Base-by-base conservation (phyloP, 441 rosid species). In the Cnidoscolus chayamansa region DNA sequence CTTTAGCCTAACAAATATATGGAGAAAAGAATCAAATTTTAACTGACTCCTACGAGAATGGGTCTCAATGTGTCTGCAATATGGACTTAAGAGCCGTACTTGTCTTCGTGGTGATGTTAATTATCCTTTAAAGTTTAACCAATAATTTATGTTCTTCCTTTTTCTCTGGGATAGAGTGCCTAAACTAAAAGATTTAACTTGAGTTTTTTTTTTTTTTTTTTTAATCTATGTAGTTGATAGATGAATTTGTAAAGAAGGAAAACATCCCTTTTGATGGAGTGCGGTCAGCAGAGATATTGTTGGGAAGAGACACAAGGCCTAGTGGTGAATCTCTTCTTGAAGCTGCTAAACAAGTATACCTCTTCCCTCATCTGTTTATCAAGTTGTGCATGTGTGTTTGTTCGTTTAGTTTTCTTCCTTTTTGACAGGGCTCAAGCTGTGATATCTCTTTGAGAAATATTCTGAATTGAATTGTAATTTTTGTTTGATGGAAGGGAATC, bases 231-330 rank as follows among this genome's bases (percentile, higher is more conserved):
- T 80, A 90, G 93, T 77, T 92, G 74, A 88, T 92, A 16, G 73
- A 55, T 64, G 90, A 84, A 37, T 94, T 92, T 74, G 68, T 84
- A 47, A 81, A 81, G 82, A 88, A 84, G 76, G 98, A 92, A 72
- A 80, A 67, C 11, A 90, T 94, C 64, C 30, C 19, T 12, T 78
- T 90, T 53, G 83, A 73, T 77, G 91, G 94, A 78, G 65, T 37
- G 12, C 55, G 69, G 60, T 50, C 84, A 1, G 88, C 88, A 30
- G 89, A 87, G 85, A 74, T 94, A 31, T 80, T 85, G 81, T 62
- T 94, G 79, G 99, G 92, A 53, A 90, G 99, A 75, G 98, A 94
- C 80, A 92, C 94, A 45, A 84, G 99, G 78, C 98, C 98, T 57
- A 94, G 98, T 71, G 99, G 99, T 37, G 93, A 84, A 73, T 80